Conservation (phyloP, 2,329 filamentous ascomycete species). For the Beauveria brongniartii region DNA sequence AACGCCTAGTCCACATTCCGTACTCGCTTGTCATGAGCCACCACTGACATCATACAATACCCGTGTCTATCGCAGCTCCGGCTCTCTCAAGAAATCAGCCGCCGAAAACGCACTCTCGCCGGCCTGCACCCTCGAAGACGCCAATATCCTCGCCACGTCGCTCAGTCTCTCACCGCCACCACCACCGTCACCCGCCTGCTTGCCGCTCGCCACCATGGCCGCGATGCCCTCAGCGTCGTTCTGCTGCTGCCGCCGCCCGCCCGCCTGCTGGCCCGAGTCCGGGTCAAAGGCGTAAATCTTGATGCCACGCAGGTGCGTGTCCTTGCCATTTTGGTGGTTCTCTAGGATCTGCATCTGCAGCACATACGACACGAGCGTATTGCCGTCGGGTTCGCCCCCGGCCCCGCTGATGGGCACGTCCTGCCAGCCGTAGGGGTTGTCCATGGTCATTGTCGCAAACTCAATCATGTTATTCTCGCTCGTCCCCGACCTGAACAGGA, state of each 20-base stretch:
- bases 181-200: background rate
- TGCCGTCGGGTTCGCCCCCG: slow-evolving; percentile 55
- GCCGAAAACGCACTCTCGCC: slow-evolving; percentile 28
- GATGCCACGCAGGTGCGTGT: slow-evolving; percentile 91
- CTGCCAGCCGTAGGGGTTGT: slow-evolving; percentile 81
- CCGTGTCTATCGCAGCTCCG: slow-evolving; percentile 29
- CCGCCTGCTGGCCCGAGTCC: slow-evolving; percentile 30
- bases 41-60: background rate
- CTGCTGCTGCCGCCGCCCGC: slow-evolving; percentile 23
- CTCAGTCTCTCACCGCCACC: slow-evolving; percentile 16
- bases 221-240: slow-evolving; percentile 8
- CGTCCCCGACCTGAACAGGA: slow-evolving; percentile 81
- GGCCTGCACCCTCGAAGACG: slow-evolving; percentile 22
- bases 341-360: slow-evolving; percentile 86
- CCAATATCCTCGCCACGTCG: slow-evolving; percentile 22
- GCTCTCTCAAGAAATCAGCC: slow-evolving; percentile 36
- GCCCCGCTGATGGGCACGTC: slow-evolving; percentile 58
- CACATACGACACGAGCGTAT: slow-evolving; percentile 78
- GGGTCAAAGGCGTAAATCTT: slow-evolving; percentile 66
- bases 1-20: background rate
- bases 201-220: slow-evolving; percentile 4
- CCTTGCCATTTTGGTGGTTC: slow-evolving; percentile 98
- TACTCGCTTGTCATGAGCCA: background rate
- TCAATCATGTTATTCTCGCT: slow-evolving; percentile 86
- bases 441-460: slow-evolving; percentile 72